Evolutionary conservation across 1,284 basidiomycete species (phyloP), one percentile per base, ranked within the genome.

Genomic region (Lentinus polychrous): DNA sequence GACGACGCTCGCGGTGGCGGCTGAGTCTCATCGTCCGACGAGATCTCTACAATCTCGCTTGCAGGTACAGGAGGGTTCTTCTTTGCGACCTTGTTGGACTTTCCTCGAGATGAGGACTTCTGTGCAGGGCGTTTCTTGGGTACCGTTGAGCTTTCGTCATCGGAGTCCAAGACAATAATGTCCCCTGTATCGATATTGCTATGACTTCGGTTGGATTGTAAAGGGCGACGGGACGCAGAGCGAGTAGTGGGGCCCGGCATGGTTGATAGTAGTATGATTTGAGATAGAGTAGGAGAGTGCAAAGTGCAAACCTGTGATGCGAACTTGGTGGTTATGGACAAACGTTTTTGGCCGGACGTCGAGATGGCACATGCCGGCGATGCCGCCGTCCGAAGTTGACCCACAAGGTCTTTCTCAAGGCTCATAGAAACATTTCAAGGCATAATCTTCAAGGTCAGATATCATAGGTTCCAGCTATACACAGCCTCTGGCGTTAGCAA

Each of bases 101-200:
- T 5, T 23, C 35, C 14, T 27, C 22, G 6, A 10, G 33, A 34
- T 3, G 42, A 32, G 14, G 15, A n/a, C 15, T 27, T 42, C 10
- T 20, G 46, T 22, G 15, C 4, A 15, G 31, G 37, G 11, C 46
- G 37, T 27, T 48, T 48, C 46, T 24, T 48, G 6, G 46, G 46
- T 10, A 48, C 20, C 2, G 44, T 46, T 11, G 49, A 48, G 2
- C 46, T 72, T 48, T 72, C 67, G 51, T 72, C 62, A 41, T 57
- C 62, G 45, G 49, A 53, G 8, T 56, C 66, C 1, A 74, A 60
- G 49, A 62, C 54, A 14, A 60, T 54, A 31, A 57, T 43, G 8
- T 66, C 71, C 45, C 41, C 38, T 12, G 27, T 15, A 35, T 33
- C 23, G 2, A 31, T 4, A 32, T 40, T 40, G 18, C 31, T n/a